phyloP scores from a whole-genome alignment of 2,329 filamentous ascomycete genomes.

The Botryotinia convoluta region DNA sequence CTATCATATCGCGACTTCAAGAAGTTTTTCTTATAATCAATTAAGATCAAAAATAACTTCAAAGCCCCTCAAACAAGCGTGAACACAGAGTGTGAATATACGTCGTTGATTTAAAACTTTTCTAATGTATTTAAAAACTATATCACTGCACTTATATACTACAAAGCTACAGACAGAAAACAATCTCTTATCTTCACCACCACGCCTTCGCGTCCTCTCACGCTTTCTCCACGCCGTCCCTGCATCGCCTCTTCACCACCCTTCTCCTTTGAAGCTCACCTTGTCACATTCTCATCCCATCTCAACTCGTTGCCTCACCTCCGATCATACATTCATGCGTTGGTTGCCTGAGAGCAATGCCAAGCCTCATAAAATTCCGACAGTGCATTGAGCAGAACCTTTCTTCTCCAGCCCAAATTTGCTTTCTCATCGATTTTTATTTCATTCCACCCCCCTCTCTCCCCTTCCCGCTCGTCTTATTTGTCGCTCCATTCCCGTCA shows the following conservation, averaged over 20 bases:
- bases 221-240: background rate
- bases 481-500: background rate
- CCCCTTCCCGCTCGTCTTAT: too few species aligned
- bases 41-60: too few species aligned
- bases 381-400: background rate
- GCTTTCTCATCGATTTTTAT: background rate
- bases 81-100: background rate
- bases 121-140: background rate
- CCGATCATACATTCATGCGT: background rate
- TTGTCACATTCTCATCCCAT: background rate
- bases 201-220: background rate
- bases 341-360: background rate
- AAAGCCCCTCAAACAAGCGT: background rate
- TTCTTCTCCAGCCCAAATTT: background rate
- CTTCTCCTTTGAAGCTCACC: background rate
- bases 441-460: background rate
- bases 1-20: background rate
- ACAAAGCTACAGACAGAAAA: slow-evolving; percentile 1
- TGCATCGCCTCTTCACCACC: background rate
- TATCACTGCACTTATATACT: background rate
- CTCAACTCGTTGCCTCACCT: background rate
- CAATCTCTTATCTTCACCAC: background rate
- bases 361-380: background rate
- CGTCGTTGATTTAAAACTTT: background rate
- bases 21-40: background rate